phyloP scores from a whole-genome alignment of 2,329 filamentous ascomycete genomes.

The Venturia pyrina region DNA sequence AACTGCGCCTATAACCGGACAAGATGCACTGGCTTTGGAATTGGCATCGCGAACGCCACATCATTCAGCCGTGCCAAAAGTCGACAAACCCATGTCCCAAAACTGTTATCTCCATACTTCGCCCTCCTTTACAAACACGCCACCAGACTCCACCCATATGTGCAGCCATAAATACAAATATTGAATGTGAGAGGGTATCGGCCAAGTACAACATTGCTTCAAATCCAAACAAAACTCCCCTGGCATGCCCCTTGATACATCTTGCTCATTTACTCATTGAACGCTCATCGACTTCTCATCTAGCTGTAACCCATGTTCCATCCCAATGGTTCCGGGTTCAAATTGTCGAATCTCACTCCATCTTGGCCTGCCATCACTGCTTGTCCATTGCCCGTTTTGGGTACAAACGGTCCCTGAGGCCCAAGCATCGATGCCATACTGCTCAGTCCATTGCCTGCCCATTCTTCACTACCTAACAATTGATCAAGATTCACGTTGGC shows the following conservation, averaged over 20 bases:
- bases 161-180: not conserved
- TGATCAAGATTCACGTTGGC: conserved; percentile 25
- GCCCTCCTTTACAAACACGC: not conserved
- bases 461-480: conserved; percentile 29
- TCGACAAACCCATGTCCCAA: too few species aligned
- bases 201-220: not conserved
- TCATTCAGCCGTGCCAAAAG: too few species aligned
- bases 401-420: not conserved
- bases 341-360: conserved; percentile 2
- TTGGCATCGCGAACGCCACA: too few species aligned
- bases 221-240: not conserved
- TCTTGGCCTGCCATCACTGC: not conserved
- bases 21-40: too few species aligned
- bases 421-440: not conserved
- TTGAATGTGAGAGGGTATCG: conserved; percentile 1
- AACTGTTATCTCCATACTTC: too few species aligned
- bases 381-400: not conserved
- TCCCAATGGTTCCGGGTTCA: conserved; percentile 9
- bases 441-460: conserved; percentile 23
- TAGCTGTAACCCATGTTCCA: conserved; percentile 10
- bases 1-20: too few species aligned
- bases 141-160: not conserved
- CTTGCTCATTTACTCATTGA: not conserved
- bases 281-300: not conserved
- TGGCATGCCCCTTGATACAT: not conserved